Base-by-base conservation (phyloP, 2,329 filamentous ascomycete genomes). In the Trichoderma arundinaceum region DNA sequence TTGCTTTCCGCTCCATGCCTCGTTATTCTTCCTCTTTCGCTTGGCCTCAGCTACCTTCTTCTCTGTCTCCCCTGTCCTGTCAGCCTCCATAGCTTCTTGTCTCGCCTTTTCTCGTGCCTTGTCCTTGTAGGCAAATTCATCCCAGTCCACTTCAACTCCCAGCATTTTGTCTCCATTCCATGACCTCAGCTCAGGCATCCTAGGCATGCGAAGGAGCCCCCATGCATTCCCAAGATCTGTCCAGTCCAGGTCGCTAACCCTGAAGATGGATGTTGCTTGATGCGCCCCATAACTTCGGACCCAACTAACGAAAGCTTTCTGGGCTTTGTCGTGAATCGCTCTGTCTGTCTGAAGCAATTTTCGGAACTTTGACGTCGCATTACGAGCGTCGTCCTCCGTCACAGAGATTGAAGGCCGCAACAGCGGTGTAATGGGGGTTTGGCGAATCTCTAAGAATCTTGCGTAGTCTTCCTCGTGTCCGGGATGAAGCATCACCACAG, bases 221-320 rank as follows among this genome's bases (percentile, higher is more conserved):
- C 94, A 99, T 0, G 90, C 91, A 62, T 87, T 83, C 0, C 89
- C 94, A 0, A 95, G 83, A 61, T 93, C 90, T 5, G 84, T 80
- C 95, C 95, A 99, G 76, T 97, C 90, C 15, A 97, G 83, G 72
- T 96, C 92, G 3, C 83, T 77, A 2, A 92, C 82, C 10, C 91
- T 88, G 81, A 99, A 99, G 70, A 99, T 98, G 73, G 92, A 96
- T 67, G 88, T 90, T 1, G 94, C 93, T 70, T 94, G 88, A 73
- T 98, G 95, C 73, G 95, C 96, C 74, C 88, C 91, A 79, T 98
- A 98, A 70, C 92, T 91, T 74, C 93, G 88, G 1, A 96, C 88
- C 91, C 93, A 98, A 74, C 91, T 94, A 22, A 98, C 94, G 72
- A 99, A 98, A 0, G 90, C 95, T 68, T 90, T 88, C 74, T 97